Percentiles rank a stretch among this genome's conserved stretches.
phyloP scores from a whole-genome alignment of 2,329 filamentous ascomycete species.

The Curvularia hawaiiensis region DNA sequence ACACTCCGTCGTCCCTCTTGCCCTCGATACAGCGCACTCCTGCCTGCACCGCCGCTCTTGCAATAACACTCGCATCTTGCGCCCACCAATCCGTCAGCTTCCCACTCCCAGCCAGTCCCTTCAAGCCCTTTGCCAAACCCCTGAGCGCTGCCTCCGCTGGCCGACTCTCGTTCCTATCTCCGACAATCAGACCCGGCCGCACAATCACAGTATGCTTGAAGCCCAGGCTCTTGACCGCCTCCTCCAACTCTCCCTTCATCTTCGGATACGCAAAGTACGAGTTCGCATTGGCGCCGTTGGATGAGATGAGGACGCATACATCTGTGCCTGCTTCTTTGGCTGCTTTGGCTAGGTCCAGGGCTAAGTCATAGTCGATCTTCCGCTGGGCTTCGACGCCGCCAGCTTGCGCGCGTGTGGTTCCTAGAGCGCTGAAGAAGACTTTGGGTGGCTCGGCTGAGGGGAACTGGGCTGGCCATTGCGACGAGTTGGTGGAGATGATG shows the following conservation, averaged over 20 bases:
- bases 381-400: slow-evolving; percentile 81
- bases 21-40: slow-evolving; percentile 58
- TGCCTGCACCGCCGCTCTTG: slow-evolving; percentile 67
- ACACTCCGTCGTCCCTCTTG: slow-evolving; percentile 61
- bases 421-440: slow-evolving; percentile 77
- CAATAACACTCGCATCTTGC: slow-evolving; percentile 77
- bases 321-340: slow-evolving; percentile 74
- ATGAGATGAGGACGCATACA: slow-evolving; percentile 79
- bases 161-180: slow-evolving; percentile 67
- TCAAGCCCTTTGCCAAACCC: slow-evolving; percentile 55
- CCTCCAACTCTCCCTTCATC: slow-evolving; percentile 91
- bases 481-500: slow-evolving; percentile 68
- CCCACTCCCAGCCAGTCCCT: slow-evolving; percentile 32
- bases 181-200: slow-evolving; percentile 76
- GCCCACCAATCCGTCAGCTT: slow-evolving; percentile 68
- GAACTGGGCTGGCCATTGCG: slow-evolving; percentile 67
- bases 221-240: slow-evolving; percentile 69
- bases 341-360: slow-evolving; percentile 75
- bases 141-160: slow-evolving; percentile 63
- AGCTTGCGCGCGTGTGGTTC: slow-evolving; percentile 76
- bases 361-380: slow-evolving; percentile 87
- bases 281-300: slow-evolving; percentile 56
- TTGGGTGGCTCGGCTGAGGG: slow-evolving; percentile 60
- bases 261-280: slow-evolving; percentile 60
- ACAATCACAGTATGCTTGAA: slow-evolving; percentile 81